Conservation (phyloP, 2,329 filamentous ascomycete species). For the Hypoxylon rubiginosum region DNA sequence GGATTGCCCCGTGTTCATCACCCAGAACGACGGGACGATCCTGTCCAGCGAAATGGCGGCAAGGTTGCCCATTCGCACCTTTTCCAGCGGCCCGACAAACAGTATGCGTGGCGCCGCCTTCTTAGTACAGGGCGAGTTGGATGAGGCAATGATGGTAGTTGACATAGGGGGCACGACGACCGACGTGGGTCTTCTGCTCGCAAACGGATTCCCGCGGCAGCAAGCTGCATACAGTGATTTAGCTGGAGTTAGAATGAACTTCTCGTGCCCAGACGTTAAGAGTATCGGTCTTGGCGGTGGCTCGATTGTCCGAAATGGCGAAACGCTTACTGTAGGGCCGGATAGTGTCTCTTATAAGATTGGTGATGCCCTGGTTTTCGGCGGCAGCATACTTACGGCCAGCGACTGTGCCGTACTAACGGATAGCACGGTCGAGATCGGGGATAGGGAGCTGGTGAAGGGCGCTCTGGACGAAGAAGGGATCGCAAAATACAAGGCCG, state of each 20-base stretch:
- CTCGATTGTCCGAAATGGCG: slow-evolving; percentile 63
- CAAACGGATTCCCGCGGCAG: slow-evolving; percentile 74
- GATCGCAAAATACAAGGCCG: slow-evolving; percentile 44
- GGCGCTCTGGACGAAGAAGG: slow-evolving; percentile 44
- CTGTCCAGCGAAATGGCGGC: slow-evolving; percentile 67
- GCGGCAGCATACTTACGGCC: slow-evolving; percentile 68
- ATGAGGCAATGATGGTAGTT: slow-evolving; percentile 68
- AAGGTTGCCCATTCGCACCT: slow-evolving; percentile 70
- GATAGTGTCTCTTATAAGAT: slow-evolving; percentile 73
- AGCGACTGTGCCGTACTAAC: slow-evolving; percentile 66
- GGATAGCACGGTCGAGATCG: slow-evolving; percentile 55
- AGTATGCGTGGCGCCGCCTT: slow-evolving; percentile 74
- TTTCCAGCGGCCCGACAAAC: slow-evolving; percentile 74
- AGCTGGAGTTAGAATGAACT: slow-evolving; percentile 73
- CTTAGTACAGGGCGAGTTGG: slow-evolving; percentile 57
- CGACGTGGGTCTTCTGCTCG: slow-evolving; percentile 71
- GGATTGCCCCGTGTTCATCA: slow-evolving; percentile 69
- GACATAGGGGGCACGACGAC: slow-evolving; percentile 77
- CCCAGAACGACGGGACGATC: slow-evolving; percentile 74
- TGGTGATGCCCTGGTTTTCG: slow-evolving; percentile 66
- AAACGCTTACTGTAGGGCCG: slow-evolving; percentile 65
- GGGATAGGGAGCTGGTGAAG: slow-evolving; percentile 53
- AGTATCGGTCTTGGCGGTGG: slow-evolving; percentile 72
- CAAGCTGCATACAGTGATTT: slow-evolving; percentile 73
- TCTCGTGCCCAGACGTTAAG: slow-evolving; percentile 69